phyloP scores from a whole-genome alignment of 208 protist genomes.

The Leptomonas seymouri region DNA sequence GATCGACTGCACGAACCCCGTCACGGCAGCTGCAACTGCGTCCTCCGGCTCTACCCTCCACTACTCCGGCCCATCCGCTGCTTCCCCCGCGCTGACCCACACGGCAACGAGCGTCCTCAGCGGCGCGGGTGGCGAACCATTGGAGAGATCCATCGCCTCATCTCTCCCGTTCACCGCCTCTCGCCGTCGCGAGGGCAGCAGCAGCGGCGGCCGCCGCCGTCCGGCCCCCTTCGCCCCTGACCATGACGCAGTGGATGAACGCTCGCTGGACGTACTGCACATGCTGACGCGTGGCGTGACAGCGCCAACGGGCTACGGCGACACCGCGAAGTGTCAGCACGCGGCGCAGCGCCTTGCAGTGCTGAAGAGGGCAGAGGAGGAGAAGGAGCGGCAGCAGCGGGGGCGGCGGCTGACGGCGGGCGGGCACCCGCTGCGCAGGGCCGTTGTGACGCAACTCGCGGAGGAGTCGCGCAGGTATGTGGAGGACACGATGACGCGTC shows the following conservation, averaged over 20 bases:
- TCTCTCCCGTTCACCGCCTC: constrained; percentile 26
- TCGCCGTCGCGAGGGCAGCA: constrained; percentile 6
- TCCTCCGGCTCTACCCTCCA: neutral
- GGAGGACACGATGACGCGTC: constrained; percentile 71
- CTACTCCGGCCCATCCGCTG: neutral
- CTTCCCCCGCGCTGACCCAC: neutral
- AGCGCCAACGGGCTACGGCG: constrained; percentile 63
- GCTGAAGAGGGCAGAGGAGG: constrained; percentile 19
- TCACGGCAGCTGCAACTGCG: neutral
- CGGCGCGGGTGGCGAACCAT: neutral
- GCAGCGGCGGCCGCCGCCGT: neutral
- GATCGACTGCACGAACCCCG: constrained; percentile 11
- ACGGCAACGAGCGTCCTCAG: neutral
- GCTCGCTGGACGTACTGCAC: constrained; percentile 60
- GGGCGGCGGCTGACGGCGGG: constrained; percentile 30
- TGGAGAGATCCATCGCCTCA: neutral
- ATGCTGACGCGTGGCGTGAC: constrained; percentile 72
- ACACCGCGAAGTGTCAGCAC: constrained; percentile 32
- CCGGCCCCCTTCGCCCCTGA: constrained; percentile 18
- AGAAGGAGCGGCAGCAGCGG: constrained; percentile 25
- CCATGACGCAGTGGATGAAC: constrained; percentile 14
- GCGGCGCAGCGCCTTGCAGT: constrained; percentile 40
- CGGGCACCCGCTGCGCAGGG: constrained; percentile 41
- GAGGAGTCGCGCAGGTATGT: constrained; percentile 75
- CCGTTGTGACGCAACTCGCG: constrained; percentile 62